These are phyloP conservation scores for Oidium heveae DNA, from an alignment of 2,329 filamentous ascomycete genomes.

Conservation along the genomic window DNA sequence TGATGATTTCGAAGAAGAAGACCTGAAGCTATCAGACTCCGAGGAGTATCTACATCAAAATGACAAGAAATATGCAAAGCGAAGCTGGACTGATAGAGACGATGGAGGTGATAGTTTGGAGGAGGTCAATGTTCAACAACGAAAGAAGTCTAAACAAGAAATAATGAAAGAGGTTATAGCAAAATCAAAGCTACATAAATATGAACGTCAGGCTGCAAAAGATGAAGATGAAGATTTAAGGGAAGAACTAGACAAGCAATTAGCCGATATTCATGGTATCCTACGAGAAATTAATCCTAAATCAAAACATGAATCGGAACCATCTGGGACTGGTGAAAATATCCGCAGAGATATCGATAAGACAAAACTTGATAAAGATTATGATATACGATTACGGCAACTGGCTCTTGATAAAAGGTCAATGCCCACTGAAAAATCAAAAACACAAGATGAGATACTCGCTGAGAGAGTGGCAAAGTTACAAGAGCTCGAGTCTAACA, in stretches of 20 bases:
- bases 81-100: conserved; percentile 19
- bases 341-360: conserved; percentile 25
- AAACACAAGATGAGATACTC: conserved; percentile 69
- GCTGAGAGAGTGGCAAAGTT: conserved; percentile 54
- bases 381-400: conserved; percentile 61
- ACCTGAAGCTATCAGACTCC: conserved; percentile 31
- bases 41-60: conserved; percentile 31
- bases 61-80: conserved; percentile 28
- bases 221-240: conserved; percentile 81
- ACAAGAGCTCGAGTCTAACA: conserved; percentile 59
- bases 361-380: conserved; percentile 54
- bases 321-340: neutral
- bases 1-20: conserved; percentile 64
- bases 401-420: conserved; percentile 67
- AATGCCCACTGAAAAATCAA: conserved; percentile 63
- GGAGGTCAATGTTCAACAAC: conserved; percentile 37
- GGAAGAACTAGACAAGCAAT: conserved; percentile 59
- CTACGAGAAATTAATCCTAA: conserved; percentile 37
- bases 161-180: conserved; percentile 96
- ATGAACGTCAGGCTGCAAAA: conserved; percentile 74
- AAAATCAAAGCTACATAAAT: conserved; percentile 89
- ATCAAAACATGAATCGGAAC: neutral
- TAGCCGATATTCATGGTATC: conserved; percentile 50
- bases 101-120: conserved; percentile 24
- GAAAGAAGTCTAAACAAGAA: conserved; percentile 87